A percentile compares a stretch with the other conserved stretches of the same genome.
phyloP scores from a whole-genome alignment of 306 rosid genomes.

The Prunus campanulata region DNA sequence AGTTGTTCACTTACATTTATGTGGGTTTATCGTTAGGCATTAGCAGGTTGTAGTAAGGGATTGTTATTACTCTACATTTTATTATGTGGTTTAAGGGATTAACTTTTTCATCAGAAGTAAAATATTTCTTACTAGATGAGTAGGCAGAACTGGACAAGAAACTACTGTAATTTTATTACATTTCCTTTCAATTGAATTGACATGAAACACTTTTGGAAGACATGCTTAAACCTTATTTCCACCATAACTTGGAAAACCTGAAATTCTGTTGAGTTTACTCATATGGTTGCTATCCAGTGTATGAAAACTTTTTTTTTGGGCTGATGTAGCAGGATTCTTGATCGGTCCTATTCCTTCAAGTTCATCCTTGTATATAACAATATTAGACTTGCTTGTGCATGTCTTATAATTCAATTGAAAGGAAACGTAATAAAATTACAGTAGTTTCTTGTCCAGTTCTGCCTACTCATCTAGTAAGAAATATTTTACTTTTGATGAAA shows the following conservation, averaged over 20 bases:
- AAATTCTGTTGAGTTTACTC: slow-evolving; percentile 11
- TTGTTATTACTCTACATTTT: neutral
- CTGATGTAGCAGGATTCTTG: slow-evolving; percentile 52
- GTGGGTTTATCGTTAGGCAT: neutral
- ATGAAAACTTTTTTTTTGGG: slow-evolving; percentile 44
- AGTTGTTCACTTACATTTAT: neutral
- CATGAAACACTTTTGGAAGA: neutral
- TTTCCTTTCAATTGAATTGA: slow-evolving; percentile 1
- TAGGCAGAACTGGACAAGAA: neutral
- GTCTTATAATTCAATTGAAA: neutral
- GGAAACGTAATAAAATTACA: neutral
- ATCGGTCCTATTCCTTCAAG: slow-evolving; percentile 51
- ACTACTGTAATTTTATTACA: neutral
- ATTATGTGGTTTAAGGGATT: neutral
- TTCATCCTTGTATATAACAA: slow-evolving; percentile 52
- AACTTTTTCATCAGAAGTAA: neutral
- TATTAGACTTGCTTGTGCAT: slow-evolving; percentile 62
- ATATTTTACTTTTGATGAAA: neutral
- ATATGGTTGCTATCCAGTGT: slow-evolving; percentile 32
- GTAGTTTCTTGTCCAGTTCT: neutral
- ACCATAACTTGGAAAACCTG: neutral
- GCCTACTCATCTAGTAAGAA: neutral
- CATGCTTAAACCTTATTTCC: slow-evolving; percentile 6
- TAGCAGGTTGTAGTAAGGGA: neutral
- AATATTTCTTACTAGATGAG: neutral